phyloP scores from a whole-genome alignment of 169 alveolate species.

The Eimeria tenella region DNA sequence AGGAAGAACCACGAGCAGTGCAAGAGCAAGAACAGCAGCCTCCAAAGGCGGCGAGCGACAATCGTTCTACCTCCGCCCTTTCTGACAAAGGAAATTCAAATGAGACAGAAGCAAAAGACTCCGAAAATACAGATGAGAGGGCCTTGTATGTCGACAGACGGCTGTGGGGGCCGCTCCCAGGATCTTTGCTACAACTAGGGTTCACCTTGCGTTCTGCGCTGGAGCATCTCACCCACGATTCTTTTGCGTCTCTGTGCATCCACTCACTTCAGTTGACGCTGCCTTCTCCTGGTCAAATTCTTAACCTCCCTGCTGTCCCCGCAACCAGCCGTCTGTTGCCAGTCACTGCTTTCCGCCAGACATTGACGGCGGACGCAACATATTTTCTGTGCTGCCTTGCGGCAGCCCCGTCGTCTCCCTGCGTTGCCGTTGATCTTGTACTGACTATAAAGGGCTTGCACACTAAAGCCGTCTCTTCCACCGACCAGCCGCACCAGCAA shows the following conservation, averaged over 20 bases:
- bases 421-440: conserved; percentile 36
- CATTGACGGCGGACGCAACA: conserved; percentile 21
- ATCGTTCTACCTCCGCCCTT: background rate
- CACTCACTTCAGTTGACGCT: conserved; percentile 73
- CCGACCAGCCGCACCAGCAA: conserved; percentile 36
- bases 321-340: conserved; percentile 56
- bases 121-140: conserved; percentile 17
- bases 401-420: conserved; percentile 52
- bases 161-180: conserved; percentile 64
- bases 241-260: conserved; percentile 53
- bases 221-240: conserved; percentile 35
- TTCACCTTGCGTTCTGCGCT: conserved; percentile 45
- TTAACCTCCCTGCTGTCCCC: conserved; percentile 59
- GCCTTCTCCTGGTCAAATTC: conserved; percentile 64
- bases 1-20: background rate
- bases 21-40: conserved; percentile 49
- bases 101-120: background rate
- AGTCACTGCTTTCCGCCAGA: conserved; percentile 31
- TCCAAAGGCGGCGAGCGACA: background rate
- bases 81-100: too few species aligned
- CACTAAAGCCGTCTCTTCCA: background rate
- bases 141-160: conserved; percentile 21
- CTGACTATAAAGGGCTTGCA: conserved; percentile 13
- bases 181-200: conserved; percentile 31
- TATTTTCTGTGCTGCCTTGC: conserved; percentile 54